These are phyloP conservation scores for Exophiala mesophila DNA, from an alignment of 2,329 filamentous ascomycete species.

Conservation along the genomic window DNA sequence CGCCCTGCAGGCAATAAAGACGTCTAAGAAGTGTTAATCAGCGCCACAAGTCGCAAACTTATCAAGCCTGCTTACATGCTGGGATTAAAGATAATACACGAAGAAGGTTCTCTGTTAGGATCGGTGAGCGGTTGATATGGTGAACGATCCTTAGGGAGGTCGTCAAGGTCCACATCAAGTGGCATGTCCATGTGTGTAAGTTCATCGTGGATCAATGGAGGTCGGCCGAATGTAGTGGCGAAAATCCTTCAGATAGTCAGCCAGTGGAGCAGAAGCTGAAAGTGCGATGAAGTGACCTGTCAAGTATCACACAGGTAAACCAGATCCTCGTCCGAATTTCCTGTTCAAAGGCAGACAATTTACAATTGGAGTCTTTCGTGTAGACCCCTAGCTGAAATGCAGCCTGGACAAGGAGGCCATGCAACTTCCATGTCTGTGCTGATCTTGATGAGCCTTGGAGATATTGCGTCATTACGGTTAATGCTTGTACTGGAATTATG, in stretches of 20 bases:
- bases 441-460: slow-evolving; percentile 5
- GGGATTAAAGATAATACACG: slow-evolving; percentile 1
- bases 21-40: no score
- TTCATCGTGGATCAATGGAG: slow-evolving; percentile 4
- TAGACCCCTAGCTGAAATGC: slow-evolving; percentile 5
- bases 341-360: not conserved
- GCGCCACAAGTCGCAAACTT: no score
- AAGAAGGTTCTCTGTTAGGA: not conserved
- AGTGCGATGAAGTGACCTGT: no score
- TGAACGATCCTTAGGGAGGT: slow-evolving; percentile 1
- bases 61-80: slow-evolving; percentile 2
- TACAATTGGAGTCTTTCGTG: not conserved
- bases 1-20: slow-evolving; percentile 3
- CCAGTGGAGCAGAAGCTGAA: no score
- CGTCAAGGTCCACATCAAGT: slow-evolving; percentile 3
- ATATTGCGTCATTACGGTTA: slow-evolving; percentile 9
- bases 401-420: slow-evolving; percentile 6
- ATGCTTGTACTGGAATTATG: slow-evolving; percentile 10
- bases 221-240: slow-evolving; percentile 6
- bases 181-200: slow-evolving; percentile 4
- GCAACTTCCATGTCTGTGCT: slow-evolving; percentile 5
- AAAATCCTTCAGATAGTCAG: slow-evolving; percentile 5
- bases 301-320: slow-evolving; percentile 8
- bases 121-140: not conserved
- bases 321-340: slow-evolving; percentile 6